Evolutionary conservation across 805 yeast genomes (phyloP).

Genomic region (Cyberlindnera lachancei): DNA sequence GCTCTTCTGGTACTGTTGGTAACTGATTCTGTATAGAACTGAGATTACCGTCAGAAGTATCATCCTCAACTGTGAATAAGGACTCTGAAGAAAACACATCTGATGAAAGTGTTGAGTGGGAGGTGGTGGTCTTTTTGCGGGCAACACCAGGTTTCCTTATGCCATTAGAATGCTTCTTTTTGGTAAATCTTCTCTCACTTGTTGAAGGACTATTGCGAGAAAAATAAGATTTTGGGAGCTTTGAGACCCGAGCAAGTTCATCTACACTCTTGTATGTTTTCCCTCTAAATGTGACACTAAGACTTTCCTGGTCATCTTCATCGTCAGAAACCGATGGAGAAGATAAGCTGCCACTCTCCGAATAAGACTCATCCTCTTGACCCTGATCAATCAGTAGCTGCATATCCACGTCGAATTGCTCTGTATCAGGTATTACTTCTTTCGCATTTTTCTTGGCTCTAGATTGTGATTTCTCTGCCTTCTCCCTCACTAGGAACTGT

Average conservation of each 20-base stretch:
- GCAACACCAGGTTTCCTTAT: constrained; percentile 19
- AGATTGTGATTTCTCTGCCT: constrained; percentile 1
- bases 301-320: constrained; percentile 2
- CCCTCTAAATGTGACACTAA: constrained; percentile 13
- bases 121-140: constrained; percentile 13
- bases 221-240: constrained; percentile 19
- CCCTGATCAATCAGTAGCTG: background rate
- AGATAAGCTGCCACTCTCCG: constrained; percentile 2
- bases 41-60: too few species aligned
- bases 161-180: constrained; percentile 1
- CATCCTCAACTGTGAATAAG: constrained; percentile 8
- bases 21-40: too few species aligned
- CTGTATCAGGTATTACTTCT: background rate
- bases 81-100: too few species aligned
- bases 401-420: background rate
- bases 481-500: constrained; percentile 5
- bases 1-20: too few species aligned
- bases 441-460: background rate
- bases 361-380: constrained; percentile 11
- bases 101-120: too few species aligned
- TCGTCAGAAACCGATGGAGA: background rate
- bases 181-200: too few species aligned
- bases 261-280: constrained; percentile 14
- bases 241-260: constrained; percentile 14
- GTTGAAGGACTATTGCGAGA: too few species aligned